phyloP scores from a whole-genome alignment of 2,329 filamentous ascomycete species.

The Ophiosphaerella narmari region DNA sequence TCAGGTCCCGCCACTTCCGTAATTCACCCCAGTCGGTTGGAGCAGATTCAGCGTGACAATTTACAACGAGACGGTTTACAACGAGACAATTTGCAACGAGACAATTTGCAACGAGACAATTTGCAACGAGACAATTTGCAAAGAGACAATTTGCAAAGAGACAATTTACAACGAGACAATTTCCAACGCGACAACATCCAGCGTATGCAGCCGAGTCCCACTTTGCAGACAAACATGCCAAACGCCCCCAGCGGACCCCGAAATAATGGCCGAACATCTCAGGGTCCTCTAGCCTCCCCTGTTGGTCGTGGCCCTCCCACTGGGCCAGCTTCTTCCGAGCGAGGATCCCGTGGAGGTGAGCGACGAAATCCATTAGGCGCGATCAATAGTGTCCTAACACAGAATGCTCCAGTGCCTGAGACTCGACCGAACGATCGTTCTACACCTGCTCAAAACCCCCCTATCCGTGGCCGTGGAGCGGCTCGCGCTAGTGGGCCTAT shows the following conservation, averaged over 20 bases:
- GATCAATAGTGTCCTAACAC: slow-evolving; percentile 38
- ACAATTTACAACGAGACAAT: too few species aligned
- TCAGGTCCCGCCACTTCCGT: slow-evolving; percentile 46
- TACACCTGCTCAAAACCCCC: slow-evolving; percentile 15
- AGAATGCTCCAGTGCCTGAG: slow-evolving; percentile 29
- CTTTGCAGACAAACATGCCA: slow-evolving; percentile 41
- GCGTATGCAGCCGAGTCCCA: slow-evolving; percentile 22
- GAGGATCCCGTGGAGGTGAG: slow-evolving; percentile 27
- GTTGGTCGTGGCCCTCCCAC: slow-evolving; percentile 38
- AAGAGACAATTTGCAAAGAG: slow-evolving; percentile 5
- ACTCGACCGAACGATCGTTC: slow-evolving; percentile 18
- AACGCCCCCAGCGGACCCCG: slow-evolving; percentile 44
- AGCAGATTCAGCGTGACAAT: slow-evolving; percentile 46
- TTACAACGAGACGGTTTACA: slow-evolving; percentile 41
- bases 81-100: slow-evolving; percentile 39
- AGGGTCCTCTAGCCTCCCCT: slow-evolving; percentile 32
- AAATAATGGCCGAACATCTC: slow-evolving; percentile 28
- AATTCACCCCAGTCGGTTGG: slow-evolving; percentile 60
- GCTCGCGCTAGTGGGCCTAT: slow-evolving; percentile 29
- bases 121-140: slow-evolving; percentile 41
- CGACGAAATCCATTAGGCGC: slow-evolving; percentile 27
- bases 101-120: slow-evolving; percentile 30
- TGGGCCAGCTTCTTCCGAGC: slow-evolving; percentile 38
- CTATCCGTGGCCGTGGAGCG: slow-evolving; percentile 41
- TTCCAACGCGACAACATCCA: slow-evolving; percentile 46